phyloP scores from a whole-genome alignment of 495 filamentous ascomycete genomes.

The Penicillium verhagenii region DNA sequence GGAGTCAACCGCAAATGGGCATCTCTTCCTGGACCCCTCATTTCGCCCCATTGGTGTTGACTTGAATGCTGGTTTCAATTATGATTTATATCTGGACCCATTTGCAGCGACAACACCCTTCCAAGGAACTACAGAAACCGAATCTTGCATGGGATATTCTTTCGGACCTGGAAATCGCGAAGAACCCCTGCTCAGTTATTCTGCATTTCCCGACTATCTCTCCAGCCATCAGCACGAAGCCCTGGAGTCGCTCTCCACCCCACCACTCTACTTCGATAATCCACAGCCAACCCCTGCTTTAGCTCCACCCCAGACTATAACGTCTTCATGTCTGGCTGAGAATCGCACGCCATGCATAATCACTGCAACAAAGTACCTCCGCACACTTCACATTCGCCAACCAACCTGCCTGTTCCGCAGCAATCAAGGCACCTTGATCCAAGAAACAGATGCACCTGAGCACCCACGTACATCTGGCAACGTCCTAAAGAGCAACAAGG shows the following conservation, averaged over 20 bases:
- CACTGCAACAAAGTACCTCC: conserved; percentile 7
- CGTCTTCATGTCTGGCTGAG: neutral
- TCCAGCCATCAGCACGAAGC: neutral
- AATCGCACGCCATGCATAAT: conserved; percentile 5
- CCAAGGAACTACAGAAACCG: neutral
- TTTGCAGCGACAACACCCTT: neutral
- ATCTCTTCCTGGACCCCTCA: neutral
- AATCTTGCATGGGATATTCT: neutral
- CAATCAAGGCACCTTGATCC: neutral
- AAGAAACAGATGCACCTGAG: neutral
- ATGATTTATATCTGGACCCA: neutral
- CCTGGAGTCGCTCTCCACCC: neutral
- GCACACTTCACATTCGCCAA: conserved; percentile 7
- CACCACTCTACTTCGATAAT: neutral
- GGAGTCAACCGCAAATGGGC: neutral
- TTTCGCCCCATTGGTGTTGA: neutral
- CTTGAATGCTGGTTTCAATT: neutral
- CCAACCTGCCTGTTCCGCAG: conserved; percentile 1
- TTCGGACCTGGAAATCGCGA: neutral
- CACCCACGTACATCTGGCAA: conserved; percentile 9
- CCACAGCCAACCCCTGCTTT: neutral
- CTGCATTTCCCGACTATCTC: neutral
- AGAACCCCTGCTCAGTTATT: neutral
- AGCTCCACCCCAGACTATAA: neutral
- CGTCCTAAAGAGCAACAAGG: conserved; percentile 9